These are phyloP conservation scores for Remersonia thermophila DNA, from an alignment of 2,329 filamentous ascomycete species.

Conservation along the genomic window DNA sequence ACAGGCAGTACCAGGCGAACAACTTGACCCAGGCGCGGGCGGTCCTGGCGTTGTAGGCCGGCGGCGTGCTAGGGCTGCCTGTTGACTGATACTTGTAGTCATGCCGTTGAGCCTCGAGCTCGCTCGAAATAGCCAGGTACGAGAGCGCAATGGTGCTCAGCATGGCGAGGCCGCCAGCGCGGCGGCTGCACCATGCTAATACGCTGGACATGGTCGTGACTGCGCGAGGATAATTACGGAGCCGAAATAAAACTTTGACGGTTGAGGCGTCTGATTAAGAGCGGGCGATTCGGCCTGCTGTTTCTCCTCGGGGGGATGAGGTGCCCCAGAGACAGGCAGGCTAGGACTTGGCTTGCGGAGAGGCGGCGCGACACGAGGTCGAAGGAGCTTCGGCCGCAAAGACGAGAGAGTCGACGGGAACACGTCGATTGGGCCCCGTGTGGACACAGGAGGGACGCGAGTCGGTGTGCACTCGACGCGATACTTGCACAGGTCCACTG, in stretches of 20 bases:
- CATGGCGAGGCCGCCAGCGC: conserved; percentile 44
- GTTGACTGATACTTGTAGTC: conserved; percentile 32
- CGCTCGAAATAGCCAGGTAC: conserved; percentile 43
- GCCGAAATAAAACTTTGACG: not conserved
- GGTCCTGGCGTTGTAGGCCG: conserved; percentile 26
- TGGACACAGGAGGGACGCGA: conserved; percentile 12
- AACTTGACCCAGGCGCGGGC: conserved; percentile 38
- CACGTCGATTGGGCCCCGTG: conserved; percentile 3
- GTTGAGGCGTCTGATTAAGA: conserved; percentile 3
- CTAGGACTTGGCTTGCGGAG: conserved; percentile 7
- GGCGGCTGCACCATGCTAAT: conserved; percentile 41
- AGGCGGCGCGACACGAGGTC: conserved; percentile 5
- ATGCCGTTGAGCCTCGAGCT: conserved; percentile 32
- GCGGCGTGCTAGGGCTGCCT: conserved; percentile 25
- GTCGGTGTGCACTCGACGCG: conserved; percentile 13
- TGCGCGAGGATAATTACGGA: not conserved
- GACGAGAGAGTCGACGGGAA: not conserved
- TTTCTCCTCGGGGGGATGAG: not conserved
- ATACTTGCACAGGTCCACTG: conserved; percentile 13
- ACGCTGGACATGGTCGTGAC: conserved; percentile 33
- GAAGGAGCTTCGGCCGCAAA: not conserved
- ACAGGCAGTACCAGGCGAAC: conserved; percentile 52
- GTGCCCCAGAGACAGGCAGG: conserved; percentile 1
- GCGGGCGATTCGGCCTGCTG: not conserved
- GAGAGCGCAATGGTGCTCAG: conserved; percentile 35